phyloP scores from a whole-genome alignment of 495 filamentous ascomycete genomes.

The Geoglossum glabrum region DNA sequence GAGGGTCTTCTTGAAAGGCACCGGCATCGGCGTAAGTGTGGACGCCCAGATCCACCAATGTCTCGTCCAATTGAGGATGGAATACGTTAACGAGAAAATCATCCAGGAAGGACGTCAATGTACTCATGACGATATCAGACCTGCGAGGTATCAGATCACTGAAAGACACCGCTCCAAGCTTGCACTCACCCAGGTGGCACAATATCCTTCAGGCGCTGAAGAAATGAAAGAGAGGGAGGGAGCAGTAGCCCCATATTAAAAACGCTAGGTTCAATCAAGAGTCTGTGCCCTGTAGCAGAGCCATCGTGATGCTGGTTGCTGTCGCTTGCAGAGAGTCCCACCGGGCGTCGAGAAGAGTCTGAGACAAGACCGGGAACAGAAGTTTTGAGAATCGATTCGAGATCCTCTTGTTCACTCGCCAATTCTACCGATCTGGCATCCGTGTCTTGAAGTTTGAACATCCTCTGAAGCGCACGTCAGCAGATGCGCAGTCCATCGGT shows the following conservation, averaged over 20 bases:
- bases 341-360: constrained; percentile 41
- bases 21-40: constrained; percentile 65
- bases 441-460: constrained; percentile 79
- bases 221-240: constrained; percentile 81
- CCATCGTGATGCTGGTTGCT: constrained; percentile 30
- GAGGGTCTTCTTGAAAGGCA: constrained; percentile 69
- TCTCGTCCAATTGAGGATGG: constrained; percentile 89
- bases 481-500: neutral
- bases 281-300: constrained; percentile 54
- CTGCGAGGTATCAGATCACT: neutral
- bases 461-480: constrained; percentile 27
- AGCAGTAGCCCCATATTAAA: constrained; percentile 94
- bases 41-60: constrained; percentile 69
- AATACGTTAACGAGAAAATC: constrained; percentile 98
- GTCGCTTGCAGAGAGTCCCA: constrained; percentile 15
- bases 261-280: constrained; percentile 83
- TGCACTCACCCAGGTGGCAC: constrained; percentile 46
- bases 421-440: constrained; percentile 56
- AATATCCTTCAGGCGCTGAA: constrained; percentile 77
- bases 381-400: constrained; percentile 72
- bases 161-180: neutral
- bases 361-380: constrained; percentile 88
- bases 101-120: constrained; percentile 86
- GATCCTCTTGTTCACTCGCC: constrained; percentile 65
- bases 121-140: constrained; percentile 67